phyloP scores from a whole-genome alignment of 2,329 filamentous ascomycete species.

The Xylariaceae sp. region DNA sequence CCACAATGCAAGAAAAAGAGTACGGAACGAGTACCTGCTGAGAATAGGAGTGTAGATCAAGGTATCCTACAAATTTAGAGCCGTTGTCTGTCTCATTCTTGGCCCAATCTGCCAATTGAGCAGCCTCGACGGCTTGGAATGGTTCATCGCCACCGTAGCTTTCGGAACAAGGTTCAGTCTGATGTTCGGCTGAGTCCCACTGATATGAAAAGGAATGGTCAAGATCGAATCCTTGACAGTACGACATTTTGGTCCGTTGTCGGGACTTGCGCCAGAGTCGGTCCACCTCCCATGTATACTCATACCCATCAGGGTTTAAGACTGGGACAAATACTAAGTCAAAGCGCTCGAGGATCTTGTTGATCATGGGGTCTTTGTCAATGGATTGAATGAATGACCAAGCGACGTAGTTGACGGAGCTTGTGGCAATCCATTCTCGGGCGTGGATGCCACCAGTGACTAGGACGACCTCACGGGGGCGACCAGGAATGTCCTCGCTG shows the following conservation, averaged over 20 bases:
- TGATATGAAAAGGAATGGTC: slow-evolving; percentile 86
- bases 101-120: slow-evolving; percentile 80
- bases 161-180: slow-evolving; percentile 86
- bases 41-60: slow-evolving; percentile 94
- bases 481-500: slow-evolving; percentile 45
- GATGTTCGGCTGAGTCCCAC: slow-evolving; percentile 74
- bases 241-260: slow-evolving; percentile 80
- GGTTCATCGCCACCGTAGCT: slow-evolving; percentile 84
- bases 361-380: slow-evolving; percentile 74
- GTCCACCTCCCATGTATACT: slow-evolving; percentile 91
- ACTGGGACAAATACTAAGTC: slow-evolving; percentile 90
- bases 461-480: slow-evolving; percentile 75
- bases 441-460: slow-evolving; percentile 89
- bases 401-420: slow-evolving; percentile 87
- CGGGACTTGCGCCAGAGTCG: slow-evolving; percentile 95
- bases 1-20: slow-evolving; percentile 78
- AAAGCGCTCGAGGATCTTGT: slow-evolving; percentile 80
- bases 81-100: slow-evolving; percentile 75
- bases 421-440: slow-evolving; percentile 94
- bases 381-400: slow-evolving; percentile 87
- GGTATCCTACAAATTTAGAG: slow-evolving; percentile 79
- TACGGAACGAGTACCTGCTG: slow-evolving; percentile 95
- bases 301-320: slow-evolving; percentile 91
- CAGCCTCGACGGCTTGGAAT: slow-evolving; percentile 83
- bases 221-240: slow-evolving; percentile 88